phyloP scores from a whole-genome alignment of 306 rosid species.

The Vigna radiata region DNA sequence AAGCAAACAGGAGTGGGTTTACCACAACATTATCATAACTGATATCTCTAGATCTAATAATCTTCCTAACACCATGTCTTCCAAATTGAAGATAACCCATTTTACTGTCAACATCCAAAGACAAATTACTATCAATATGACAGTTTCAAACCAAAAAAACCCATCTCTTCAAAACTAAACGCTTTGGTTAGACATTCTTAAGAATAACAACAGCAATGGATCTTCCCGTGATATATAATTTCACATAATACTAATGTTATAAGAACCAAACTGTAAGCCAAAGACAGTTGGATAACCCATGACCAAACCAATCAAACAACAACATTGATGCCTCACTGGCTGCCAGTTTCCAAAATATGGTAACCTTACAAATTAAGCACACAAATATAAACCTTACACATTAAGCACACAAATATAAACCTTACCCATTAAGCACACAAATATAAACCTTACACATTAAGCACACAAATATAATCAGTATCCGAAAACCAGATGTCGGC shows the following conservation, averaged over 20 bases:
- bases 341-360: neutral
- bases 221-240: neutral
- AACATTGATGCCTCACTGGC: neutral
- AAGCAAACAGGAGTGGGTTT: slow-evolving; percentile 65
- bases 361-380: neutral
- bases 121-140: slow-evolving; percentile 3
- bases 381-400: neutral
- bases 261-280: neutral
- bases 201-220: neutral
- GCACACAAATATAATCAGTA: neutral
- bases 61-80: slow-evolving; percentile 64
- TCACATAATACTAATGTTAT: neutral
- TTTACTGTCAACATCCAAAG: slow-evolving; percentile 29
- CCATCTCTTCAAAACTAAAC: slow-evolving; percentile 8
- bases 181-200: neutral
- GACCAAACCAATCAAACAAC: neutral
- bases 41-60: slow-evolving; percentile 55
- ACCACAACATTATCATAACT: slow-evolving; percentile 55
- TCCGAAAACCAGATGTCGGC: neutral
- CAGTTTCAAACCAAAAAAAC: neutral
- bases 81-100: slow-evolving; percentile 65
- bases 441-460: neutral
- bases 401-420: neutral
- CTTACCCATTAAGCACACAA: neutral
- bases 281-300: neutral